These are phyloP conservation scores for Oidium heveae DNA, from an alignment of 2,329 filamentous ascomycete species.

Conservation along the genomic window DNA sequence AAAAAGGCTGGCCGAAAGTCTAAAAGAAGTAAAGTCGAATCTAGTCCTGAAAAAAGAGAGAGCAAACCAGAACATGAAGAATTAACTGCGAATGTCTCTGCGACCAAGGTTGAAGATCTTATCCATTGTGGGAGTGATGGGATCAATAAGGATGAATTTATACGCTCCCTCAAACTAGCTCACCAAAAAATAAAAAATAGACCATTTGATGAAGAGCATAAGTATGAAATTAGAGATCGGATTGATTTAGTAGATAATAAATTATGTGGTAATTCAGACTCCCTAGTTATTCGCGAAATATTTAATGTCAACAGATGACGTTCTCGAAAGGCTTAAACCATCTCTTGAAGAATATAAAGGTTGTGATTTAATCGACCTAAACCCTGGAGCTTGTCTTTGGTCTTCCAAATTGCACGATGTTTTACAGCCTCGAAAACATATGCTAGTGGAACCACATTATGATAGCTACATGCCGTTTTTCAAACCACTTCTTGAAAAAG, in stretches of 20 bases:
- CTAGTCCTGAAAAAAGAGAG: no score
- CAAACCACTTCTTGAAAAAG: conserved; percentile 24
- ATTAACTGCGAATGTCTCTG: no score
- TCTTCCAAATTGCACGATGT: conserved; percentile 50
- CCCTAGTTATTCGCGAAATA: neutral
- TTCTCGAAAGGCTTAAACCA: conserved; percentile 37
- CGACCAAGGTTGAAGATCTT: no score
- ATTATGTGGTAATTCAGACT: conserved; percentile 18
- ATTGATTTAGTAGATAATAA: conserved; percentile 27
- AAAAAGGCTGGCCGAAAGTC: no score
- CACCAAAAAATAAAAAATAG: neutral
- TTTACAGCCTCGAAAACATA: conserved; percentile 55
- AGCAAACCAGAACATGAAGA: no score
- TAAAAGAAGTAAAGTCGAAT: no score
- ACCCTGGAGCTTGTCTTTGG: conserved; percentile 58
- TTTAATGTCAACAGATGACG: conserved; percentile 9
- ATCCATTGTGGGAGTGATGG: neutral
- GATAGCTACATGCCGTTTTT: conserved; percentile 35
- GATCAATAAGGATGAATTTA: neutral
- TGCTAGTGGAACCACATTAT: conserved; percentile 52
- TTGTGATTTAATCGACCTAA: conserved; percentile 70
- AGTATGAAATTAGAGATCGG: conserved; percentile 14
- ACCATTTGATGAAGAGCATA: neutral
- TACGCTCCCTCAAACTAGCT: neutral
- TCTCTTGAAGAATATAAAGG: conserved; percentile 45